These are phyloP conservation scores for Aspergillus sp. DNA, from an alignment of 2,329 filamentous ascomycete species.

Conservation along the genomic window DNA sequence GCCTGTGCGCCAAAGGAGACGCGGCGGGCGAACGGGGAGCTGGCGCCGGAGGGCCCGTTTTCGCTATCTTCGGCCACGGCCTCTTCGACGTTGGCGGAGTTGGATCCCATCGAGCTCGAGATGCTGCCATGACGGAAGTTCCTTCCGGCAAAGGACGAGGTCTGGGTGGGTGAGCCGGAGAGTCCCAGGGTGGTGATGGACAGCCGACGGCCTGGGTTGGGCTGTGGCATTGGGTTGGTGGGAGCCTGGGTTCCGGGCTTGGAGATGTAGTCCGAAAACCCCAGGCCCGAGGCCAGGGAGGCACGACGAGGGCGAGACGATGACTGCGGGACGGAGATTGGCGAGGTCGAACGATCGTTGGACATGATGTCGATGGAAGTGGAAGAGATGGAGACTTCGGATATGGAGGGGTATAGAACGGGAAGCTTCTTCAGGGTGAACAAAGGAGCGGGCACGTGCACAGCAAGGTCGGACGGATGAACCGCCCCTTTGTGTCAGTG, in stretches of 20 bases:
- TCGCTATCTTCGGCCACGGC: conserved; percentile 66
- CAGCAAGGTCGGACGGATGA: too few relatives aligned
- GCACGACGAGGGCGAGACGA: conserved; percentile 43
- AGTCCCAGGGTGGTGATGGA: conserved; percentile 73
- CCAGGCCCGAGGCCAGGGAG: conserved; percentile 44
- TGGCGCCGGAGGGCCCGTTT: conserved; percentile 56
- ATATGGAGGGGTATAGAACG: too few relatives aligned
- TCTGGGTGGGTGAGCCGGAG: conserved; percentile 67
- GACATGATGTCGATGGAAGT: conserved; percentile 38
- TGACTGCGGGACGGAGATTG: conserved; percentile 37
- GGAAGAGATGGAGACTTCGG: too few relatives aligned
- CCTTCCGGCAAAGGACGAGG: conserved; percentile 51
- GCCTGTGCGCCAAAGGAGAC: conserved; percentile 88
- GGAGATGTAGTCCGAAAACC: conserved; percentile 42
- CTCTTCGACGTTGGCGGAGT: conserved; percentile 40
- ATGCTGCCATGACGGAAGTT: conserved; percentile 63
- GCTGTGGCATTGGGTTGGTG: conserved; percentile 40
- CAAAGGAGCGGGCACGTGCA: too few relatives aligned
- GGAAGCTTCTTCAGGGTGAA: too few relatives aligned
- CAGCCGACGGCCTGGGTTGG: conserved; percentile 61
- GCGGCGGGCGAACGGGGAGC: conserved; percentile 70
- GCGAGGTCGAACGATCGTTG: conserved; percentile 39
- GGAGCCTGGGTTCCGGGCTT: conserved; percentile 24
- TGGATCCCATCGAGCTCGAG: conserved; percentile 58
- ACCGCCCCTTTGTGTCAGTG: too few relatives aligned